phyloP scores from a whole-genome alignment of 345 rosid species.

The Sonneratia caseolaris region DNA sequence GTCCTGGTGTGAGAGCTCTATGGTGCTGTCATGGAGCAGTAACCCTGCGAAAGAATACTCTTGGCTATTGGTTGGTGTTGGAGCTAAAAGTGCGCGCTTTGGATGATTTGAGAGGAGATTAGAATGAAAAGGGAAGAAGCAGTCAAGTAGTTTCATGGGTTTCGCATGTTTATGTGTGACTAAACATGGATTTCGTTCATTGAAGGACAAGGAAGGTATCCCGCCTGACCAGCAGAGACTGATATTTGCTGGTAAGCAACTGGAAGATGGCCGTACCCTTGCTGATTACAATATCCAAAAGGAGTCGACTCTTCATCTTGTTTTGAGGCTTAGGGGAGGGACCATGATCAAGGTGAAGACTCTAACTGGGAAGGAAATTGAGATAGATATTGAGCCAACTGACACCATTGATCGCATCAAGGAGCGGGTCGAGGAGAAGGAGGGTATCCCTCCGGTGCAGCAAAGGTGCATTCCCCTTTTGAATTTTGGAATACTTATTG shows the following conservation, averaged over 20 bases:
- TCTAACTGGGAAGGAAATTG: constrained; percentile 92
- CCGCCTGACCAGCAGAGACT: constrained; percentile 91
- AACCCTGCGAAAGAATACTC: background rate
- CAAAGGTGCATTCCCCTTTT: constrained; percentile 44
- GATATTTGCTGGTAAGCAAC: constrained; percentile 87
- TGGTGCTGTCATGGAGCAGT: background rate
- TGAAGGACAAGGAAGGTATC: constrained; percentile 91
- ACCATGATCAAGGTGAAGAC: constrained; percentile 97
- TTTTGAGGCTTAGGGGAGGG: constrained; percentile 88
- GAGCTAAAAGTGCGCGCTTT: background rate
- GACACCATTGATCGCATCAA: constrained; percentile 93
- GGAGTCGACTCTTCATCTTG: constrained; percentile 91
- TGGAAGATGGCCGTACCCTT: constrained; percentile 87
- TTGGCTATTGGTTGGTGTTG: background rate
- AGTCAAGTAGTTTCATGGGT: background rate
- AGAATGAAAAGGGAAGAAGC: background rate
- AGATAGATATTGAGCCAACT: constrained; percentile 88
- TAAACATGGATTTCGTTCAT: background rate
- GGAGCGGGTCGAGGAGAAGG: constrained; percentile 96
- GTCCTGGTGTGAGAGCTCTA: background rate
- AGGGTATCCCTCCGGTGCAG: constrained; percentile 97
- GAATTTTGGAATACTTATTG: background rate
- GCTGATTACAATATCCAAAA: constrained; percentile 88
- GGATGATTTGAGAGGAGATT: background rate
- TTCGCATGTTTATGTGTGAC: background rate